Conservation (phyloP, 2,329 filamentous ascomycete genomes). For the Paecilomyces niveus region DNA sequence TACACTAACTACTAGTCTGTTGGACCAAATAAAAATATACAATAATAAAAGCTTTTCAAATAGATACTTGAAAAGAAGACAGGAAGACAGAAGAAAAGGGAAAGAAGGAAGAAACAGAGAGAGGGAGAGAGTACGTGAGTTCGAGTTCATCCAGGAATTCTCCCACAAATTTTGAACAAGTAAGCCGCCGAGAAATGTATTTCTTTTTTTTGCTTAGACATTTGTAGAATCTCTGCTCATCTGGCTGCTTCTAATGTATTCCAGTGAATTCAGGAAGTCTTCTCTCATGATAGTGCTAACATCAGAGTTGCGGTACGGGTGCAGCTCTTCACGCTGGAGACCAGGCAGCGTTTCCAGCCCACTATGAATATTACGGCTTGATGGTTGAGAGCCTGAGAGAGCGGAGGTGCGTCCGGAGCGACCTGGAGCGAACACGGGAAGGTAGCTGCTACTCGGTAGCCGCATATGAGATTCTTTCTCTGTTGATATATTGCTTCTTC, state of each 20-base stretch:
- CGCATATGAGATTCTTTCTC: constrained; percentile 23
- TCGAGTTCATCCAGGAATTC: background rate
- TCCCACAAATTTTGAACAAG: background rate
- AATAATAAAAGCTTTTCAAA: background rate
- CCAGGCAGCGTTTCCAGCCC: constrained; percentile 25
- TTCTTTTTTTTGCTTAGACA: background rate
- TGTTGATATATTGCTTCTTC: constrained; percentile 21
- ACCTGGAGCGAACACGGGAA: constrained; percentile 27
- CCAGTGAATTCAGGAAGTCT: constrained; percentile 23
- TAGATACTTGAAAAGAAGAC: background rate
- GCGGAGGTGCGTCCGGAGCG: constrained; percentile 11
- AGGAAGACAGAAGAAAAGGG: background rate
- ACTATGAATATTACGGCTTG: constrained; percentile 12
- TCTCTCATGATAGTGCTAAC: constrained; percentile 28
- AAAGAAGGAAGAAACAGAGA: too few species aligned
- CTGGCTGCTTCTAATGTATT: constrained; percentile 1
- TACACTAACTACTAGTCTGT: background rate
- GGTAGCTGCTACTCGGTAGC: constrained; percentile 14
- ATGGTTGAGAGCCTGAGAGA: constrained; percentile 9
- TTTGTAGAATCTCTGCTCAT: background rate
- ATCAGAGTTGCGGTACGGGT: constrained; percentile 32
- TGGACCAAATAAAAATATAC: background rate
- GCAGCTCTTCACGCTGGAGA: constrained; percentile 25
- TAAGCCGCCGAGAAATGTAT: background rate
- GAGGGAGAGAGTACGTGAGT: too few species aligned